Conservation (phyloP, 1,284 basidiomycete genomes). For the Meira nashicola region DNA sequence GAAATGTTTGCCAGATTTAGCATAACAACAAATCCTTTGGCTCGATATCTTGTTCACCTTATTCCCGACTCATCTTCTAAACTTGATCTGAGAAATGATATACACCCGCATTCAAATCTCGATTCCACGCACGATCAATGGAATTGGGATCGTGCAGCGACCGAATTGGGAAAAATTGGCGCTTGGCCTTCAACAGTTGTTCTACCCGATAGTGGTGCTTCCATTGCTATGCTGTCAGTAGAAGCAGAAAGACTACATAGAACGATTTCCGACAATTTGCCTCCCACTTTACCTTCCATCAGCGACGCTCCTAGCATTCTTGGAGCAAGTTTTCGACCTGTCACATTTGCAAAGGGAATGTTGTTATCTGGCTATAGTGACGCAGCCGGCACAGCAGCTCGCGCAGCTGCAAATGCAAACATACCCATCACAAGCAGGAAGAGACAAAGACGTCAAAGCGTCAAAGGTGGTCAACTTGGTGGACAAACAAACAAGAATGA, state of each 20-base stretch:
- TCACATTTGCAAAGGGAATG: neutral
- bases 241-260: conserved; percentile 5
- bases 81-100: neutral
- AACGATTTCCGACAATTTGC: neutral
- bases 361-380: conserved; percentile 4
- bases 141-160: conserved; percentile 1
- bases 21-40: neutral
- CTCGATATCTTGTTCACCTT: conserved; percentile 7
- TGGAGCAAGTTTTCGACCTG: neutral
- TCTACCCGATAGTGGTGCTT: neutral
- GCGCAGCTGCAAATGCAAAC: neutral
- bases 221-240: neutral
- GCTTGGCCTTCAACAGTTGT: conserved; percentile 1
- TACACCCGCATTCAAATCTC: conserved; percentile 1
- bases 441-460: neutral
- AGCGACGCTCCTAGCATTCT: conserved; percentile 7
- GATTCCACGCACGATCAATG: neutral
- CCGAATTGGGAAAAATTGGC: conserved; percentile 7
- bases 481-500: conserved; percentile 5
- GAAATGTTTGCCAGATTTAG: conserved; percentile 3
- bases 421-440: neutral
- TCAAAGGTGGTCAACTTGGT: neutral
- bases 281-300: neutral
- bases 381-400: neutral
- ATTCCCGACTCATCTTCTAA: conserved; percentile 1